phyloP scores from a whole-genome alignment of 2,329 filamentous ascomycete species.

The Tolypocladium album region DNA sequence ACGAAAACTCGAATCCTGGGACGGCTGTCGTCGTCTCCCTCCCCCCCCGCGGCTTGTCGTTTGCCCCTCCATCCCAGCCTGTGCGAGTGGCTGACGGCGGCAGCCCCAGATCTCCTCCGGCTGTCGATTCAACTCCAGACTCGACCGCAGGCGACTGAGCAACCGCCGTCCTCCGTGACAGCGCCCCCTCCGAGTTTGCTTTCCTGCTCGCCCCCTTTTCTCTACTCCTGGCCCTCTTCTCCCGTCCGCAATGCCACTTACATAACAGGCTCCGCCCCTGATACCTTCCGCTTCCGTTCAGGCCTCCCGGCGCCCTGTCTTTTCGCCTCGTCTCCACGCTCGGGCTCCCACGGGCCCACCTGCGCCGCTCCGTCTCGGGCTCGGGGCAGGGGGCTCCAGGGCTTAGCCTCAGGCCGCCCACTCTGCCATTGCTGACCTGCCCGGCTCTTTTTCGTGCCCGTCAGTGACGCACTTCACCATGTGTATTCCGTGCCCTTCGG shows the following conservation, averaged over 20 bases:
- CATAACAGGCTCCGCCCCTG: background rate
- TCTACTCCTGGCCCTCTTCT: too few relatives aligned
- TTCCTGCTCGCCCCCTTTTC: background rate
- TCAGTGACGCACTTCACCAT: background rate
- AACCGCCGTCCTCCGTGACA: background rate
- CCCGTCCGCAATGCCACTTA: background rate
- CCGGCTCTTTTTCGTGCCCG: constrained; percentile 16
- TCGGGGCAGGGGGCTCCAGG: constrained; percentile 2
- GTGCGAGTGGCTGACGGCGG: background rate
- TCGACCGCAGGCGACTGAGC: background rate
- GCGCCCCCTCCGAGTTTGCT: background rate
- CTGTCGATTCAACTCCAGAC: background rate
- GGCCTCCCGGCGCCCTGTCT: background rate
- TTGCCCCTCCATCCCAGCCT: background rate
- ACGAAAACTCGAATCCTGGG: background rate
- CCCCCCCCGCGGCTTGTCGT: background rate
- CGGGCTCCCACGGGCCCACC: constrained; percentile 3
- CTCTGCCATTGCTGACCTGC: constrained; percentile 1
- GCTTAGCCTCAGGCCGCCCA: background rate
- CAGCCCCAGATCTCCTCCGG: background rate
- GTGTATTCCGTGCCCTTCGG: background rate
- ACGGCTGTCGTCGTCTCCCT: background rate
- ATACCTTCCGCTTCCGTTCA: constrained; percentile 2
- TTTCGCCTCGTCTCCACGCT: constrained; percentile 1
- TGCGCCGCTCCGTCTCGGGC: constrained; percentile 9